Base-by-base conservation (phyloP, 371 early-diverging fungal species). In the Capniomyces stellatus region DNA sequence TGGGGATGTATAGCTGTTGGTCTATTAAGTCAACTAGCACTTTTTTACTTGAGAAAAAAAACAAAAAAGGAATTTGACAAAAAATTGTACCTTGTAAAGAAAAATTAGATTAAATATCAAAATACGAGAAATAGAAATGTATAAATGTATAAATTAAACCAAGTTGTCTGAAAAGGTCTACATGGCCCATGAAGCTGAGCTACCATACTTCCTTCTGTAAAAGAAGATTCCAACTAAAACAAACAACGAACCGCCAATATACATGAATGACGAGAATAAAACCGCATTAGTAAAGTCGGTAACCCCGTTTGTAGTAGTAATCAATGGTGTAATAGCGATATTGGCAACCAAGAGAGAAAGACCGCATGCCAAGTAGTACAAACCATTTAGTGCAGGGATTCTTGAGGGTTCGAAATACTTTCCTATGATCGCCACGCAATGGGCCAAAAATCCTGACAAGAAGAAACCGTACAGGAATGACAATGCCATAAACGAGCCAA, bases 381-480 rank as follows among this genome's bases (percentile, higher is more conserved):
- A 25, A n/a, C 49, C 49, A 49, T 49, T 49, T 29, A 49, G n/a
- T 27, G 49, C 49, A 8, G 49, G 25, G n/a, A 30, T 49, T 49
- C 30, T 49, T 19, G 2, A 3, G 4, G 25, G 29, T n/a, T n/a
- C 49, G n/a, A 29, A 49, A 30, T 49, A 49, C 28, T 49, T 49
- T 15, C 49, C 49, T 25, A 49, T 49, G 3, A 30, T 27, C n/a
- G 49, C 49, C 25, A 49, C 28, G n/a, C 49, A 49, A 49, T 29
- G n/a, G 4, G 49, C 25, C 2, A 30, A 27, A 27, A 49, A 49
- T 27, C 49, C 49, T 25, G 29, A 49, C n/a, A 49, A 29, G 28
- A 49, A 49, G 28, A 74, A 62, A 1, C 77, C 75, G 50, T 69
- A 75, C 27, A 69, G 46, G 22, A 72, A 57, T 25, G 52, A 52